Conservation (phyloP, 192 early-diverging fungal genomes). For the Haplosporangium gracile region DNA sequence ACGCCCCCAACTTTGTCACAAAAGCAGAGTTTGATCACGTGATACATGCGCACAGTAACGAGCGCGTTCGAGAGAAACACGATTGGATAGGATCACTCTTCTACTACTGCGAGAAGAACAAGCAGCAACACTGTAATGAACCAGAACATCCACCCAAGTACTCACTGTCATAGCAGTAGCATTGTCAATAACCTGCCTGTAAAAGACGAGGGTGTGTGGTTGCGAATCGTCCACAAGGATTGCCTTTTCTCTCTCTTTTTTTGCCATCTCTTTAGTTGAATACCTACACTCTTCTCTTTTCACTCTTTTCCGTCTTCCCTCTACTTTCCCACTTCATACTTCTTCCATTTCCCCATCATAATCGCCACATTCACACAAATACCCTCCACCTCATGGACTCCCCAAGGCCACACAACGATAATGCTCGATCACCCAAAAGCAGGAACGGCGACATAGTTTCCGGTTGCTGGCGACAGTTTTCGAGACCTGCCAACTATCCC, state of each 20-base stretch:
- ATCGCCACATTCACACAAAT: background rate
- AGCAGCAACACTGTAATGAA: background rate
- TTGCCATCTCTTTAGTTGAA: too few relatives aligned
- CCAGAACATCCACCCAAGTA: background rate
- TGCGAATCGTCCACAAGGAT: background rate
- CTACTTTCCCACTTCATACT: background rate
- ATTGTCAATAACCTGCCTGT: background rate
- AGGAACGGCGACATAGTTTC: background rate
- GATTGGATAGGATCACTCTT: background rate
- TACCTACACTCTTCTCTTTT: background rate
- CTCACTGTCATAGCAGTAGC: conserved; percentile 2
- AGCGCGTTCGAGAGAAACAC: background rate
- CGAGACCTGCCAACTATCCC: conserved; percentile 25
- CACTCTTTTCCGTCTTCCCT: background rate
- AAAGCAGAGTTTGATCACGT: background rate
- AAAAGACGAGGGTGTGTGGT: background rate
- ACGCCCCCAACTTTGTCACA: background rate
- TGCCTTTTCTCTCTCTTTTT: background rate
- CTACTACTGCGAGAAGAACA: background rate
- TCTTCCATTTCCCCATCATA: background rate
- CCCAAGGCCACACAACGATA: background rate
- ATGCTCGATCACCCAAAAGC: background rate
- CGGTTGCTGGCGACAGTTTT: conserved; percentile 8
- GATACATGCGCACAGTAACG: background rate
- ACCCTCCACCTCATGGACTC: background rate